Base-by-base conservation (phyloP, 768 basidiomycete genomes). In the Termitomyces sp. region DNA sequence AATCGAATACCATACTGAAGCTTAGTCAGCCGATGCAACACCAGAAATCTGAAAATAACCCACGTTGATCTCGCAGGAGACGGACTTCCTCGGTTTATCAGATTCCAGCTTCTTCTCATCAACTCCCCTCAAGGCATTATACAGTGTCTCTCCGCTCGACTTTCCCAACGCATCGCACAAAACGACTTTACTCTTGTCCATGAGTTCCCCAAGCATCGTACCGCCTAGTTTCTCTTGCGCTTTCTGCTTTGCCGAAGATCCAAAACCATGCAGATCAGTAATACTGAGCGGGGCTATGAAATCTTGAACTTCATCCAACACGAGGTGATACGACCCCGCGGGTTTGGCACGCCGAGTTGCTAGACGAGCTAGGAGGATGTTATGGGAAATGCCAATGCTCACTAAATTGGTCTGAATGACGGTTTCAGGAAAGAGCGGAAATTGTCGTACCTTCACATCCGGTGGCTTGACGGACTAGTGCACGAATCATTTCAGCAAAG, bases 51-150 rank as follows among this genome's bases (percentile, higher is more conserved):
- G 2, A 35, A 10, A 35, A 8, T 7, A 14, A 78, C 92, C 66
- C 61, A 95, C 94, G 64, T 93, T 99, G 63, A 98, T 90, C 66
- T 98, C 96, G 55, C 91, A 94, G 11, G 90, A 93, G 19, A 99
- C 93, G 6, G 88, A 91, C 68, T 93, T 94, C 62, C 96, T 76
- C 48, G 86, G 82, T 65, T 93, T 92, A 66, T 92, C 88, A 34
- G 84, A 85, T 66, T 93, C 89, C 43, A 98, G 71, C 56, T 80
- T 80, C 52, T 83, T 80, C 34, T 88, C 80, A 62, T 98, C 97
- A 26, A 93, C 74, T 0, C 97, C 97, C 17, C 91, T 77, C 15
- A 95, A 68, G 0, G 84, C 91, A 19, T 92, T 91, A 64, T 83
- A 94, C 24, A 98, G 70, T 40, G 81, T 95, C 67, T 93, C 89